phyloP scores from a whole-genome alignment of 208 protist species.

The Herpetomonas samuelpessoai region DNA sequence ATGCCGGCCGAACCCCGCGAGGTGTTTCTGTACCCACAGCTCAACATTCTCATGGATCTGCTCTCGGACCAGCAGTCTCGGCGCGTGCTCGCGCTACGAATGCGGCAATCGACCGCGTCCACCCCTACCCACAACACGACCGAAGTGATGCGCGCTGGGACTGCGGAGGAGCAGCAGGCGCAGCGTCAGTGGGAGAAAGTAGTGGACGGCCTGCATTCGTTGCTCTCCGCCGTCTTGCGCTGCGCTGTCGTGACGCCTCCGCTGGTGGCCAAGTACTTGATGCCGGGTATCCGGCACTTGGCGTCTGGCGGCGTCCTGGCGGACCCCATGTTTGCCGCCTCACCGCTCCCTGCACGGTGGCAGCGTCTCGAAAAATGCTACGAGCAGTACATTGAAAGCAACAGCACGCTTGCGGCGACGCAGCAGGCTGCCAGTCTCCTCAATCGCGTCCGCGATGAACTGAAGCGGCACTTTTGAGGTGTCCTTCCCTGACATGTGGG shows the following conservation, averaged over 20 bases:
- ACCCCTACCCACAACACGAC: not conserved
- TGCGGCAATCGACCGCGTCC: not conserved
- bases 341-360: constrained; percentile 39
- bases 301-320: constrained; percentile 20
- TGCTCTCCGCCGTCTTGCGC: constrained; percentile 41
- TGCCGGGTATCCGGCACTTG: constrained; percentile 48
- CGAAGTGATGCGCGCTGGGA: not conserved
- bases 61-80: constrained; percentile 30
- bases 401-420: constrained; percentile 17
- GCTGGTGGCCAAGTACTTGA: constrained; percentile 42
- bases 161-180: constrained; percentile 4
- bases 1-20: constrained; percentile 74
- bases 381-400: constrained; percentile 36
- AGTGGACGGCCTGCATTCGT: constrained; percentile 35
- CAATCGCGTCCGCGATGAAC: constrained; percentile 52
- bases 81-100: constrained; percentile 9
- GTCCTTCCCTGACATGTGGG: no score
- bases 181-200: constrained; percentile 34
- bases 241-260: constrained; percentile 70
- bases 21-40: constrained; percentile 54
- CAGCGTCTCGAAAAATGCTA: constrained; percentile 40
- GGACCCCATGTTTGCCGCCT: constrained; percentile 11
- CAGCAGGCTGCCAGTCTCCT: constrained; percentile 32
- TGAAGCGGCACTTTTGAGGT: constrained; percentile 43
- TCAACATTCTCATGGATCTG: constrained; percentile 44